phyloP scores from a whole-genome alignment of 225 moss, liverwort and hornwort genomes.

The Marchantia paleacea region DNA sequence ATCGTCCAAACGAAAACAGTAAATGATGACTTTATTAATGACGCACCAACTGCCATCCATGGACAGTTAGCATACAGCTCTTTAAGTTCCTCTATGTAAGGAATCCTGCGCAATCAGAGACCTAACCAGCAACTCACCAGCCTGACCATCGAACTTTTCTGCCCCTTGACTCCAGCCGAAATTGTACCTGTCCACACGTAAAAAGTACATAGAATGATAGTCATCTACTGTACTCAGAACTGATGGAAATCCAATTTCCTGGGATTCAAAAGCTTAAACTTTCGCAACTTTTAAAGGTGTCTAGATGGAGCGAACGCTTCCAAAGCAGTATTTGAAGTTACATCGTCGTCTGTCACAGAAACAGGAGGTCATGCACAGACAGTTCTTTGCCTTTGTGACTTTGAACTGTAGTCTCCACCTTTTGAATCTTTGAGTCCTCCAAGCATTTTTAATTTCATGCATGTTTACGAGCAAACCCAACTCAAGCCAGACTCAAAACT shows the following conservation, averaged over 20 bases:
- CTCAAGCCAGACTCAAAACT: background rate
- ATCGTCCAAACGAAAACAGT: no score
- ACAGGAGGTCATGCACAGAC: background rate
- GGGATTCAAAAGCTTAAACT: background rate
- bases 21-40: no score
- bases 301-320: background rate
- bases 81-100: no score
- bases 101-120: background rate
- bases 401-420: background rate
- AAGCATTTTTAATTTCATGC: no score
- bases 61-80: no score
- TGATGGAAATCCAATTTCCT: background rate
- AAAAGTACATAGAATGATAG: background rate
- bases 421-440: no score
- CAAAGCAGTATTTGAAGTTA: background rate
- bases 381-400: no score
- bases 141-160: slow-evolving; percentile 78
- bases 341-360: background rate
- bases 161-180: slow-evolving; percentile 98
- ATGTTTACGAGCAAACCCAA: background rate
- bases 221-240: background rate
- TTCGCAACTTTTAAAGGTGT: background rate
- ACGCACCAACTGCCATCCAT: no score
- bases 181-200: slow-evolving; percentile 52
- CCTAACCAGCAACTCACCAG: slow-evolving; percentile 48